Conservation (phyloP, 2,329 filamentous ascomycete species). For the Alternaria longipes region DNA sequence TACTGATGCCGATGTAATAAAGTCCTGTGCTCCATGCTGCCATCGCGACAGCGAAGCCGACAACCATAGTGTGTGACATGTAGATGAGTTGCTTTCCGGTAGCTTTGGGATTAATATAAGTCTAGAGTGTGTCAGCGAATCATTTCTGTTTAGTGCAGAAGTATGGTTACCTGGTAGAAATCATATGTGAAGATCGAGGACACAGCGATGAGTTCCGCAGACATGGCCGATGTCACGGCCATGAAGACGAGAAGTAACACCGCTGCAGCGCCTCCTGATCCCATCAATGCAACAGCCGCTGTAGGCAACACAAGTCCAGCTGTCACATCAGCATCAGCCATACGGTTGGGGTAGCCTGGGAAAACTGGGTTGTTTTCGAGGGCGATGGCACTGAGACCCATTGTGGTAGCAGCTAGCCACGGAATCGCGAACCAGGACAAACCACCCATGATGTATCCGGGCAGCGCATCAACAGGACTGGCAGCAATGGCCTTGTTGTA, state of each 20-base stretch:
- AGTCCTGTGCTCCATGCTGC: slow-evolving; percentile 80
- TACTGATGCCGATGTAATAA: slow-evolving; percentile 70
- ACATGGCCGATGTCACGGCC: slow-evolving; percentile 86
- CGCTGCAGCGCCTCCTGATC: slow-evolving; percentile 79
- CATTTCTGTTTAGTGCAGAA: fast-evolving
- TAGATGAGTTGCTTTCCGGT: slow-evolving; percentile 80
- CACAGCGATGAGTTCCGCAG: slow-evolving; percentile 84
- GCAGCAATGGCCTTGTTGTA: slow-evolving; percentile 96
- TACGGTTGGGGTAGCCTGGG: slow-evolving; percentile 76
- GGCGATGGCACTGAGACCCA: slow-evolving; percentile 83
- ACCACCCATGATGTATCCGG: slow-evolving; percentile 87
- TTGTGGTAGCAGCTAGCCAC: slow-evolving; percentile 87
- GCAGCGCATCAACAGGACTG: slow-evolving; percentile 82
- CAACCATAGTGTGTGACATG: slow-evolving; percentile 77
- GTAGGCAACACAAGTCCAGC: slow-evolving; percentile 87
- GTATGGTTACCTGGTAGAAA: slow-evolving; percentile 72
- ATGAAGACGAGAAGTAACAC: slow-evolving; percentile 87
- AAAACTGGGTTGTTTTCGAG: slow-evolving; percentile 77
- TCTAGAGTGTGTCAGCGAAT: background rate
- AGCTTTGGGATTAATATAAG: slow-evolving; percentile 79
- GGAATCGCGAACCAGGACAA: slow-evolving; percentile 93
- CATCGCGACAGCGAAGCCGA: slow-evolving; percentile 80
- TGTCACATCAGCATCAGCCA: slow-evolving; percentile 76
- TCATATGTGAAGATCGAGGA: slow-evolving; percentile 91
- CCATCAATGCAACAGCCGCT: slow-evolving; percentile 83